Evolutionary conservation across 345 rosid genomes (phyloP).

Genomic region (thale cress (Arabidopsis thaliana)): TAIR10.1 NC_003071.7:9556001-9556500

Average conservation of each 20-base stretch:
- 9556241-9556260: no score
- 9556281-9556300: no score
- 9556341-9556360: no score
- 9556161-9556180: constrained; percentile 38
- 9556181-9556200: background rate
- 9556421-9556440: no score
- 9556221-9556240: background rate
- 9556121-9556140: constrained; percentile 45
- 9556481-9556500: background rate
- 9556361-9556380: no score
- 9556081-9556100: constrained; percentile 40
- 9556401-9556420: no score
- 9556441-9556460: no score
- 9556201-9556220: background rate
- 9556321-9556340: no score
- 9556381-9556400: no score
- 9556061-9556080: constrained; percentile 36
- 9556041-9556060: constrained; percentile 43
- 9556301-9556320: no score
- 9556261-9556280: no score
- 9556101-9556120: constrained; percentile 47
- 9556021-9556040: constrained; percentile 30
- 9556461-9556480: no score
- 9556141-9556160: constrained; percentile 23
- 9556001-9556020: constrained; percentile 31